These are phyloP conservation scores for Talaromyces sp. DNA, from an alignment of 2,329 filamentous ascomycete genomes.

Conservation along the genomic window DNA sequence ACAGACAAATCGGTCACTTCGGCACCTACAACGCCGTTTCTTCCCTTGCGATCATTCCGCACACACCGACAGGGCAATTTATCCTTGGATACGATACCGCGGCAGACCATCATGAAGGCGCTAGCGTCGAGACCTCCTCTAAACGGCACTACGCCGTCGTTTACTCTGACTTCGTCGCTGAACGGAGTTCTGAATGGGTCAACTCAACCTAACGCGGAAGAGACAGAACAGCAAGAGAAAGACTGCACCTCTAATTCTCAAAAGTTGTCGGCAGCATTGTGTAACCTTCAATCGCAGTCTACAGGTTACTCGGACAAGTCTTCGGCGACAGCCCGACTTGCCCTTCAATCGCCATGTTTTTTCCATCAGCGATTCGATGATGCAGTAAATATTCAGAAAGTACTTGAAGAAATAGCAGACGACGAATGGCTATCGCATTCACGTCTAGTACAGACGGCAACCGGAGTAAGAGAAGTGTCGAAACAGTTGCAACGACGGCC, in stretches of 20 bases:
- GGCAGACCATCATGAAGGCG: conserved; percentile 80
- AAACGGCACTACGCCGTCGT: conserved; percentile 52
- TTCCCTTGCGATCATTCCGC: conserved; percentile 36
- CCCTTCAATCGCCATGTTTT: conserved; percentile 89
- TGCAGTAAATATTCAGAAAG: conserved; percentile 89
- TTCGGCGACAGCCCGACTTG: conserved; percentile 51
- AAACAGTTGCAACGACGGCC: conserved; percentile 91
- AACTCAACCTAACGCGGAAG: conserved; percentile 24
- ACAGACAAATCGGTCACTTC: conserved; percentile 20
- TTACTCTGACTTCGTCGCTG: conserved; percentile 63
- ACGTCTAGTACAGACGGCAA: conserved; percentile 89
- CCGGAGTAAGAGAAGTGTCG: conserved; percentile 89
- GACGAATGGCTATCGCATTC: conserved; percentile 89
- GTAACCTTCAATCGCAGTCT: conserved; percentile 48
- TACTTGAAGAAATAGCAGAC: conserved; percentile 89
- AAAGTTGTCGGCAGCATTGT: conserved; percentile 61
- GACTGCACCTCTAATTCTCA: conserved; percentile 54
- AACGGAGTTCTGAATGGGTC: conserved; percentile 54
- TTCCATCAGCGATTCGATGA: conserved; percentile 97
- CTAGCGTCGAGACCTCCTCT: conserved; percentile 63
- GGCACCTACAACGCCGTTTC: conserved; percentile 33
- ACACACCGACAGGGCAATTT: conserved; percentile 52
- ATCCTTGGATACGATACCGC: conserved; percentile 67
- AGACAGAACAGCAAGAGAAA: conserved; percentile 30
- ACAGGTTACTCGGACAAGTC: conserved; percentile 43